Base-by-base conservation (phyloP, 768 basidiomycete genomes). In the Pholiota microspora region DNA sequence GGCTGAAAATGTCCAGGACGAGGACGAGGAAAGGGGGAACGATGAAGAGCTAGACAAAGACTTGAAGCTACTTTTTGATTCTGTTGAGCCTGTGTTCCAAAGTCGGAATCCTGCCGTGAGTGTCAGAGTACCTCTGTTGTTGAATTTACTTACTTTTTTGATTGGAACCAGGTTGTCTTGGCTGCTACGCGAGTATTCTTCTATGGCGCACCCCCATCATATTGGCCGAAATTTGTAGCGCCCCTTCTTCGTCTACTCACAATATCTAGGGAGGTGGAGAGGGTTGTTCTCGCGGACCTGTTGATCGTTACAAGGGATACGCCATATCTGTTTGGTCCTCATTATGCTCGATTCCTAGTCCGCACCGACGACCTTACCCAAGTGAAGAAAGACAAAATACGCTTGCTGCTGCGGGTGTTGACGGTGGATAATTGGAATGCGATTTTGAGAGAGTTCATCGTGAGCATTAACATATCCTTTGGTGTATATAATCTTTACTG, bases 81-180 rank as follows among this genome's bases (percentile, higher is more conserved):
- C 82, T 25, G 76, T 84, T 0, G 85, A 90, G 59, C 89, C 92
- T 7, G 73, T 97, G 9, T 85, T 96, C 58, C 87, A 89, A 63
- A 93, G 89, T 49, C 77, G 85, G 53, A 98, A 97, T 69, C 85
- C 94, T 12, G 91, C 94, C 4, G 93, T 95, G 59, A 61, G 86
- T 69, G 24, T n/a, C 4, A 16, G 9, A 36, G n/a, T 24, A 10
- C 7, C 12, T 7, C 40, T 42, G 21, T 42, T 23, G 4, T 40
- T 40, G 16, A 1, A 40, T 38, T 13, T 31, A 4, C 49, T 52
- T 16, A 53, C 46, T 50, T 28, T 15, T 53, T 24, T 51, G 29
- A 21, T 34, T 23, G 23, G 10, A 23, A 40, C 3, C 56, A 94
- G 92, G 93, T 95, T 28, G 86, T 94, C 0, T 69, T 95, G 45